Evolutionary conservation across 2,329 filamentous ascomycete species (phyloP), one percentile per base, ranked within the genome.

Genomic region (Colletotrichum neosansevieriae): DNA sequence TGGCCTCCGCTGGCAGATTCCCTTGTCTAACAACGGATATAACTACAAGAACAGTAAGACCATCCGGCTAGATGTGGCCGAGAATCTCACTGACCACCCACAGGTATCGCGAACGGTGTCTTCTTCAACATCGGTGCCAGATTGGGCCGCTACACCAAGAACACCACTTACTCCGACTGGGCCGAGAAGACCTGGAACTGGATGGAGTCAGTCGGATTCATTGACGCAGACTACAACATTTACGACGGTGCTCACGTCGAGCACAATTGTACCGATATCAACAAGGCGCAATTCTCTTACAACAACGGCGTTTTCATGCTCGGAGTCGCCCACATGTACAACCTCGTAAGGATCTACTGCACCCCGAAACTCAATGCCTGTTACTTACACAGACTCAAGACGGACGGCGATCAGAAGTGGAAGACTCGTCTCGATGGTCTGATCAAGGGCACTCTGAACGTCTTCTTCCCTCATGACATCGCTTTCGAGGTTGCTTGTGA

Each of bases 1-100:
- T 71, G 92, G 92, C 9, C 75, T 94, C 72, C 84, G 91, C 73
- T 94, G 92, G 91, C 92, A 96, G 80, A 92, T 95, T 69, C 92
- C 89, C 66, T 82, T 87, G 1, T 90, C 91, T 70, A 94, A 94
- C 75, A 85, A 83, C 44, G 93, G 93, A 19, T 96, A 92, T 77
- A 86, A 90, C 75, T 94, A 94, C 83, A 96, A 90, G 78, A 90
- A 90, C 75, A 85, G 82, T 74, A 58, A 58, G 84, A 75, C 38
- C 10, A 3, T 3, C 29, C n/a, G 6, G 0, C n/a, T 54, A 29
- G 29, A 6, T 29, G 29, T 29, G 29, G 2, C 34, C 2, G 2
- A 10, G 4, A 1, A 13, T 13, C 32, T 7, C 10, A 40, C 47
- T 73, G 57, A 36, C 58, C 2, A 6, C 13, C 2, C 4, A 29